phyloP scores from a whole-genome alignment of 1,284 basidiomycete species.

The Laetiporus sulphureus region DNA sequence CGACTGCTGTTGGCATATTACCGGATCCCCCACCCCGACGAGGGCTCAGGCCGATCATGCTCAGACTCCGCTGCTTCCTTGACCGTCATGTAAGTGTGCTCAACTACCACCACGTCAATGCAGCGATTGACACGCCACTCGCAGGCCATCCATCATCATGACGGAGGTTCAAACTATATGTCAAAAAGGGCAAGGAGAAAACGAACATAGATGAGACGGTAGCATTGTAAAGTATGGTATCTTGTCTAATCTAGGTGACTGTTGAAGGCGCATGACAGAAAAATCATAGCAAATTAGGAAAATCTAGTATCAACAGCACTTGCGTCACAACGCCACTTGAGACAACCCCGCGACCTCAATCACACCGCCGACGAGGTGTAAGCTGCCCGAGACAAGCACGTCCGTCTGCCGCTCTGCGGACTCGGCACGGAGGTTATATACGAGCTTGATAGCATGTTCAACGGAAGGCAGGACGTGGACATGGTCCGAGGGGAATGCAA shows the following conservation, averaged over 20 bases:
- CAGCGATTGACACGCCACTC: no score
- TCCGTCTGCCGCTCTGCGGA: constrained; percentile 33
- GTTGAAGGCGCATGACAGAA: constrained; percentile 23
- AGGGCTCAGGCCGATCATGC: constrained; percentile 26
- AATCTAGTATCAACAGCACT: background rate
- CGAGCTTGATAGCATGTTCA: constrained; percentile 74
- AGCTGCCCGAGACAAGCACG: constrained; percentile 85
- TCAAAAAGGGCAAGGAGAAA: constrained; percentile 20
- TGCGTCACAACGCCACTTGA: constrained; percentile 42
- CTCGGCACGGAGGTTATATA: constrained; percentile 35
- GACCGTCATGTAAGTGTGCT: constrained; percentile 48
- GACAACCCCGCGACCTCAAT: constrained; percentile 85
- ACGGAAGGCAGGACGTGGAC: constrained; percentile 85
- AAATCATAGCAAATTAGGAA: no score
- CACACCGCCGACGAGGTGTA: constrained; percentile 93
- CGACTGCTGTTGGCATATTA: constrained; percentile 22
- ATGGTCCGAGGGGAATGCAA: constrained; percentile 49
- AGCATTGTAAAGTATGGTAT: no score
- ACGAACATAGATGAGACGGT: no score
- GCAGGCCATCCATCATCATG: constrained; percentile 51
- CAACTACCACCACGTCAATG: no score
- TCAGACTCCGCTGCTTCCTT: constrained; percentile 43
- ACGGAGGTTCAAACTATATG: constrained; percentile 24
- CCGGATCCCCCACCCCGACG: constrained; percentile 18
- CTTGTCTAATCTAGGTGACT: constrained; percentile 8